These are phyloP conservation scores for Casuarina cunninghamiana DNA, from an alignment of 306 rosid genomes.

Conservation along the genomic window DNA sequence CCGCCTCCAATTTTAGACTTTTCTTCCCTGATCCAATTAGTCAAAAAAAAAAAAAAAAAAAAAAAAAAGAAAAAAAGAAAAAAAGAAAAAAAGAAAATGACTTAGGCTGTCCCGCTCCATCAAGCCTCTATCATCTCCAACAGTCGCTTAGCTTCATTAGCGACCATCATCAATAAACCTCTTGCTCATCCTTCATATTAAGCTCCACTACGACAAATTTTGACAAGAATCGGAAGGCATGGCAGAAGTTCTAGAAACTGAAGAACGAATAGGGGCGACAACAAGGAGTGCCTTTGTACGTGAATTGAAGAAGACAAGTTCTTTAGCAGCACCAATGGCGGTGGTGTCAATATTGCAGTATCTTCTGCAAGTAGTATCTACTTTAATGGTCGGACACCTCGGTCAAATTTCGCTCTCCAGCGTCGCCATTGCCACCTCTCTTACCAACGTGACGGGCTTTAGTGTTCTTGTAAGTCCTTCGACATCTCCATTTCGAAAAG, in stretches of 20 bases:
- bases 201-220: background rate
- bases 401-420: slow-evolving; percentile 39
- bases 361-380: slow-evolving; percentile 36
- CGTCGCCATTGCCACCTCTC: slow-evolving; percentile 48
- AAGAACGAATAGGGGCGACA: slow-evolving; percentile 15
- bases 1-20: no score
- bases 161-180: background rate
- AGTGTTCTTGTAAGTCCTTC: slow-evolving; percentile 38
- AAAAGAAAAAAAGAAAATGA: no score
- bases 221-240: background rate
- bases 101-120: no score
- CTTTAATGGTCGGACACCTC: slow-evolving; percentile 49
- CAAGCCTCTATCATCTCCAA: no score
- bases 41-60: no score
- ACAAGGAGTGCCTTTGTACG: background rate
- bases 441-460: slow-evolving; percentile 46
- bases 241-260: slow-evolving; percentile 22
- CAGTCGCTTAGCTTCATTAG: no score
- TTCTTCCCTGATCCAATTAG: no score
- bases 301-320: slow-evolving; percentile 29
- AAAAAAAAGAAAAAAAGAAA: no score
- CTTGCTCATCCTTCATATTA: background rate
- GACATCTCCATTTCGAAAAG: background rate
- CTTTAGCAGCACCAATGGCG: slow-evolving; percentile 47
- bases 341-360: slow-evolving; percentile 35